A percentile compares a stretch with the other conserved stretches of the same genome.
phyloP scores from a whole-genome alignment of 2,329 filamentous ascomycete genomes.

The Malbranchea cinnamomea region DNA sequence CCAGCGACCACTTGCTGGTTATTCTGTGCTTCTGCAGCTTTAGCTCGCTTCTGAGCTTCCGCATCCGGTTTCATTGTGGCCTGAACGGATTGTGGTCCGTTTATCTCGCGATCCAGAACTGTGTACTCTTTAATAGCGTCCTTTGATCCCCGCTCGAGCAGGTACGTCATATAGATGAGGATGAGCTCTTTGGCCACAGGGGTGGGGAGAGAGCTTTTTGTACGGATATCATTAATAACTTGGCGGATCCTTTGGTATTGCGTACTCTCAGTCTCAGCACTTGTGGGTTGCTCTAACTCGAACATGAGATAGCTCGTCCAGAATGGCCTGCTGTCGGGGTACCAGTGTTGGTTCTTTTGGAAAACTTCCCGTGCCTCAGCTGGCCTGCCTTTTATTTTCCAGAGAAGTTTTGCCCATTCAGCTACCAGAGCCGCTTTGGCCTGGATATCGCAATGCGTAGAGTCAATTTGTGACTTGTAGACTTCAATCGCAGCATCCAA shows the following conservation, averaged over 20 bases:
- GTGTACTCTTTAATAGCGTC: slow-evolving; percentile 78
- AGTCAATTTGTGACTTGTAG: slow-evolving; percentile 67
- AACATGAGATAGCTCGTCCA: slow-evolving; percentile 84
- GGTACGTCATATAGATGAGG: slow-evolving; percentile 64
- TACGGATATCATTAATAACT: slow-evolving; percentile 60
- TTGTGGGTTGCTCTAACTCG: slow-evolving; percentile 69
- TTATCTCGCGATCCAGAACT: slow-evolving; percentile 67
- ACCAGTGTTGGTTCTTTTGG: slow-evolving; percentile 66
- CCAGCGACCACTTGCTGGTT: slow-evolving; percentile 8
- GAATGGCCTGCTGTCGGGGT: slow-evolving; percentile 71
- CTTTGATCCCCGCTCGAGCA: slow-evolving; percentile 69
- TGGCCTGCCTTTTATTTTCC: slow-evolving; percentile 69
- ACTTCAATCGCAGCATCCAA: slow-evolving; percentile 73
- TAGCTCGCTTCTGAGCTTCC: slow-evolving; percentile 12
- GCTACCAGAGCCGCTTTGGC: slow-evolving; percentile 77
- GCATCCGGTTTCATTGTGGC: slow-evolving; percentile 17
- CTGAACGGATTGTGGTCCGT: slow-evolving; percentile 42
- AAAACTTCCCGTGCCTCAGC: slow-evolving; percentile 76
- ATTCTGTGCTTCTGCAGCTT: slow-evolving; percentile 6
- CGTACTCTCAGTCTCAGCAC: slow-evolving; percentile 44
- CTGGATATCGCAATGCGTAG: slow-evolving; percentile 54
- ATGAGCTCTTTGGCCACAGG: slow-evolving; percentile 59
- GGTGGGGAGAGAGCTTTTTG: slow-evolving; percentile 54
- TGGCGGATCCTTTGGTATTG: slow-evolving; percentile 64
- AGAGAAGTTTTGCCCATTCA: slow-evolving; percentile 74